phyloP scores from a whole-genome alignment of 139 green algal genomes.

The Tetraselmis striata region DNA sequence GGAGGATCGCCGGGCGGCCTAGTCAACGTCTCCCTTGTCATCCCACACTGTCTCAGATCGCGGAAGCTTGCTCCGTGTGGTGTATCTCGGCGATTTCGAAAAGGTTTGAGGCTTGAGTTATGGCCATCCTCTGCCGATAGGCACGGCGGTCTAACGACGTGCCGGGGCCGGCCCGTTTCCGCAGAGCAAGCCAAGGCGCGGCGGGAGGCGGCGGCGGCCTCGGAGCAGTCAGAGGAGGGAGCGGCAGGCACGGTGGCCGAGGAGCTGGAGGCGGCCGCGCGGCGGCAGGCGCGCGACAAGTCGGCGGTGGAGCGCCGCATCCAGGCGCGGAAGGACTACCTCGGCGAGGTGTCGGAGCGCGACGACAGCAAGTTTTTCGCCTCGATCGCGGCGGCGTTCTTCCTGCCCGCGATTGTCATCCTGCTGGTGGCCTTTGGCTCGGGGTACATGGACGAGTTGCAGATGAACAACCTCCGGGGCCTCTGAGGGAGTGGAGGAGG shows the following conservation, averaged over 20 bases:
- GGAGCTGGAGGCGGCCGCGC: background rate
- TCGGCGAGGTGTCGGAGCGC: constrained; percentile 25
- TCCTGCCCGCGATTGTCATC: constrained; percentile 34
- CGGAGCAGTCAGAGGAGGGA: background rate
- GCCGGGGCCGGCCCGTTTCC: too few species aligned
- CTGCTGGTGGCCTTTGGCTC: constrained; percentile 29
- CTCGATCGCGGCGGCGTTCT: constrained; percentile 22
- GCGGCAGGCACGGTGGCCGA: background rate
- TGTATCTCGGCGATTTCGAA: too few species aligned
- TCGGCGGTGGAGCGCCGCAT: constrained; percentile 9
- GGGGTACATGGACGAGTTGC: constrained; percentile 39
- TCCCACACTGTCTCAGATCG: too few species aligned
- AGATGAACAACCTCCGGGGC: background rate
- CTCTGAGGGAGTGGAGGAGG: too few species aligned
- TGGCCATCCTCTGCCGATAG: too few species aligned
- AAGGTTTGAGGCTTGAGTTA: too few species aligned
- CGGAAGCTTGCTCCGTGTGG: too few species aligned
- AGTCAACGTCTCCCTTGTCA: too few species aligned
- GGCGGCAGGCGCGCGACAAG: background rate
- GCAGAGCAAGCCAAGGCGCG: background rate
- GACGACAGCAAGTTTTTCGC: constrained; percentile 13
- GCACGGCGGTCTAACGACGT: too few species aligned
- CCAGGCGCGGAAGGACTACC: constrained; percentile 20
- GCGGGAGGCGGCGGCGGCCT: background rate
- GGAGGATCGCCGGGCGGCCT: too few species aligned